Base-by-base conservation (phyloP, 768 basidiomycete species). In the Trametes gibbosa region DNA sequence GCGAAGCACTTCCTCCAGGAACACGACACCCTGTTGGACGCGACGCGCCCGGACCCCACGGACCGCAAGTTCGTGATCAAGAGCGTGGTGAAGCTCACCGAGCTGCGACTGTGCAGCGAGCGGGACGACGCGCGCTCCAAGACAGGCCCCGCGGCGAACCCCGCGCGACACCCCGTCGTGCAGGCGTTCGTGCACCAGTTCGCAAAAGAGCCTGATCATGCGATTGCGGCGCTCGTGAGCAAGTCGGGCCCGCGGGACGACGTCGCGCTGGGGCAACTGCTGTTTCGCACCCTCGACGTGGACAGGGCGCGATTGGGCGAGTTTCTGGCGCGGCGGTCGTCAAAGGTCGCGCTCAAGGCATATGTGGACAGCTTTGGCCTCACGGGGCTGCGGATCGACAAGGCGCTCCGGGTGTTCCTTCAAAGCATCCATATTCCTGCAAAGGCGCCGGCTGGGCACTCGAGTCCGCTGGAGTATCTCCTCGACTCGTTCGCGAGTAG, bases 361-460 rank as follows among this genome's bases (percentile, higher is more conserved):
- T 99, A 87, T 72, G 78, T 98, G 59, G 94, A 94, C 69, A 83
- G 83, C 58, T 98, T 98, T 73, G 86, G 91, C 27, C 93, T 97
- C 69, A 76, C 81, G 2, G 89, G 90, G 9, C 74, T 96, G 46
- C 79, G 92, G 62, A 83, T 98, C 59, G 95, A 98, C 76, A 86
- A 87, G 61, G 95, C 95, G 10, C 77, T 99, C 54, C 85, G 96
- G 53, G 83, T 88, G 49, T 98, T 98, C 77, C 75, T 98, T 59
- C 84, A 92, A 66, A 87, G 94, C 7, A 71, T 98, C 37, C 80
- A 89, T 65, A 67, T 89, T n/a, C 84, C 86, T 7, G 67, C 75
- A 27, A 78, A 81, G 37, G 58, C 72, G 67, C 19, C 69, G 16
- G 64, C 74, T 16, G 73, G 77, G 49, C 73, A 74, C 53, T 69